Base-by-base conservation (phyloP, 2,329 filamentous ascomycete species). In the Pseudocercospora crystallina region DNA sequence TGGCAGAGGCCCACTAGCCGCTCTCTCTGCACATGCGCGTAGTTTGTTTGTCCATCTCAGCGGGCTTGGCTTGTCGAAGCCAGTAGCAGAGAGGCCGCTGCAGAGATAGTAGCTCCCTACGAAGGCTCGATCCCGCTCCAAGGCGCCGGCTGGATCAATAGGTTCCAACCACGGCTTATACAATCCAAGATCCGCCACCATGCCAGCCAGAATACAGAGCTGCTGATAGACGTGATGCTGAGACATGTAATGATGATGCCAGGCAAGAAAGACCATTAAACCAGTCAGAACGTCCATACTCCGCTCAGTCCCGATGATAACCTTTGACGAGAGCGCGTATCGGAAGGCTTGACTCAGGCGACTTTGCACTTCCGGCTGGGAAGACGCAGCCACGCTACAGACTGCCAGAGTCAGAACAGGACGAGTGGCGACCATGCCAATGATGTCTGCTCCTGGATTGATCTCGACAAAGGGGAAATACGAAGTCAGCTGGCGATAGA, bases 81-180 rank as follows among this genome's bases (percentile, higher is more conserved):
- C 61, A 13, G 52, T 49, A 17, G 58, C 53, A 17, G 61, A 54
- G 5, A 65, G 49, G 32, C 48, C 32, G 14, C 45, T 45, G 49
- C 61, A 63, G 29, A 65, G 57, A 43, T 62, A 60, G 39, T 64
- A 64, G 47, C 56, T 59, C 14, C 63, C 63, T 2, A 64, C 53
- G 26, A 63, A 61, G 4, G 61, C 54, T 35, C 60, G 53, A 52
- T 61, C 50, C 14, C 49, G 50, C 31, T 61, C 57, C 11, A 60
- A 15, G 5, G 48, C 36, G 44, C 51, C 49, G 45, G 47, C 53
- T 15, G 58, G 41, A 32, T 58, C 56, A 15, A 48, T 43, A 5
- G 43, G 47, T 14, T 47, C 51, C 36, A 47, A 47, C 35, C 29
- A 45, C n/a, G 51, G 41, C 34, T 39, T 42, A 35, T 63, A 60